Percentiles rank a stretch among this genome's conserved stretches.
Evolutionary conservation across 2,329 filamentous ascomycete genomes (phyloP).

Genomic region (Fonsecaea nubica): DNA sequence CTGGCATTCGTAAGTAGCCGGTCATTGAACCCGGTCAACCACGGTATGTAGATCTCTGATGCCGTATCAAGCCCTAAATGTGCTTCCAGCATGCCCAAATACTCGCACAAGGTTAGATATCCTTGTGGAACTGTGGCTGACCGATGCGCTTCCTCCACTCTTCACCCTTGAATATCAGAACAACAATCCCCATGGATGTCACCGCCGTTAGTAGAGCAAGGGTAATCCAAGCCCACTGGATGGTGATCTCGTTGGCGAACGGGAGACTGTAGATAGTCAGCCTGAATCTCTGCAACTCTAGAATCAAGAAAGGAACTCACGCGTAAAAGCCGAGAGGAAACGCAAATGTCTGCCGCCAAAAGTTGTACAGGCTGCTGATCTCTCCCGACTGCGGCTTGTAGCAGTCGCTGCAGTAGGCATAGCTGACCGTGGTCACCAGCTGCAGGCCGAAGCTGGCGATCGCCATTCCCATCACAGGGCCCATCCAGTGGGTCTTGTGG

Average conservation of each 20-base stretch:
- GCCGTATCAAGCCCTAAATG: neutral
- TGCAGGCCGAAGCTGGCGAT: constrained; percentile 16
- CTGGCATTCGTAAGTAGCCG: too few species aligned
- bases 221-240: constrained; percentile 16
- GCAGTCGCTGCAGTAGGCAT: constrained; percentile 19
- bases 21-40: too few species aligned
- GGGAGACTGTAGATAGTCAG: constrained; percentile 13
- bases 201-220: constrained; percentile 7
- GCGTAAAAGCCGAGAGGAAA: neutral
- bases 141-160: constrained; percentile 13
- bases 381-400: constrained; percentile 20
- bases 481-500: constrained; percentile 15
- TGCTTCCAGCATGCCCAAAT: neutral
- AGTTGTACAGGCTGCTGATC: constrained; percentile 13
- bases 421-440: constrained; percentile 13
- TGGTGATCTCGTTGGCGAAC: constrained; percentile 11
- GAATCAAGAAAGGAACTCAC: neutral
- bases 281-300: too few species aligned
- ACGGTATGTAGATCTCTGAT: neutral
- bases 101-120: neutral
- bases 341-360: neutral
- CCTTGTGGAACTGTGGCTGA: constrained; percentile 9
- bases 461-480: constrained; percentile 13
- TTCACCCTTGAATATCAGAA: constrained; percentile 12
- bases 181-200: constrained; percentile 1